Percentiles rank a stretch among this genome's conserved stretches.
Evolutionary conservation across 345 rosid genomes (phyloP).

Genomic region (Pugionium cornutum): DNA sequence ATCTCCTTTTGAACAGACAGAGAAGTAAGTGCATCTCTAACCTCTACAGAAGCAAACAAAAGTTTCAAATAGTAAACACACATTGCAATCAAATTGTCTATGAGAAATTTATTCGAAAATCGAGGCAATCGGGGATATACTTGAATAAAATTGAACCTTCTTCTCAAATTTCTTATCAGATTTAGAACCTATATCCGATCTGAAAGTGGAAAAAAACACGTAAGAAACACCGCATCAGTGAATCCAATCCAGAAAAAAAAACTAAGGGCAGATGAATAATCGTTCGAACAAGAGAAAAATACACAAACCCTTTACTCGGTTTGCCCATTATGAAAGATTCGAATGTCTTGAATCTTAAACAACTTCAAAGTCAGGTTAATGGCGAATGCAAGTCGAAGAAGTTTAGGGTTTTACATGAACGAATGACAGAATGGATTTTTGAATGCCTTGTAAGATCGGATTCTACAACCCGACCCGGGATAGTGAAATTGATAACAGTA

Average conservation of each 20-base stretch:
- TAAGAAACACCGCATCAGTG: not conserved
- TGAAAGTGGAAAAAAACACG: not conserved
- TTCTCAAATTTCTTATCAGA: constrained; percentile 58
- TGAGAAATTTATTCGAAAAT: not conserved
- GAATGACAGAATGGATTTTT: not conserved
- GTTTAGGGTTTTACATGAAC: constrained; percentile 36
- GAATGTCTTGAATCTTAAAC: constrained; percentile 4
- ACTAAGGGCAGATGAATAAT: constrained; percentile 1
- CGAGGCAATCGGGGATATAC: constrained; percentile 38
- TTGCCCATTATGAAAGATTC: constrained; percentile 36
- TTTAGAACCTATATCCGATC: constrained; percentile 41
- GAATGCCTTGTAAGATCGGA: constrained; percentile 8
- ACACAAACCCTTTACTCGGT: constrained; percentile 35
- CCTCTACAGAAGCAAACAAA: constrained; percentile 50
- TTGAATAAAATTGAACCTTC: constrained; percentile 59
- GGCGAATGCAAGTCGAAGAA: constrained; percentile 23
- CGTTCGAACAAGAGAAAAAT: constrained; percentile 13
- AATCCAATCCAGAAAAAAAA: constrained; percentile 1
- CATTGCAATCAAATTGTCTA: constrained; percentile 6
- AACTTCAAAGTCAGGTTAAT: constrained; percentile 1
- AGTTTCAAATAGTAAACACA: not conserved
- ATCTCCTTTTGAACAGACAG: constrained; percentile 56
- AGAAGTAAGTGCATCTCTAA: constrained; percentile 57
- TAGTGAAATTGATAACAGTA: not conserved
- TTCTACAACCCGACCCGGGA: constrained; percentile 29